Evolutionary conservation across 768 basidiomycete genomes (phyloP).

Genomic region (Russula virescens): DNA sequence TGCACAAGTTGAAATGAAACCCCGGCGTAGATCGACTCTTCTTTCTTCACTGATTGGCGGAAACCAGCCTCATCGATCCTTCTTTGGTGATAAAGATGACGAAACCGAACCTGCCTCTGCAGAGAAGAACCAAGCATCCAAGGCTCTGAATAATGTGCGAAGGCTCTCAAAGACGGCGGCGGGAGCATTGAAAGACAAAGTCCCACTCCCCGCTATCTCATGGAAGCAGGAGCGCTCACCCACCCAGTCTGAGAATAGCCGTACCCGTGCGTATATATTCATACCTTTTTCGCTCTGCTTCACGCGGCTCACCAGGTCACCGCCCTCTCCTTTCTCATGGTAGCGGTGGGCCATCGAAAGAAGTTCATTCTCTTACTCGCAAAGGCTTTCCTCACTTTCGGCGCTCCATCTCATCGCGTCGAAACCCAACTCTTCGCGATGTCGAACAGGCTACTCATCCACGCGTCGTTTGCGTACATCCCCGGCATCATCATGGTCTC

Average conservation of each 20-base stretch:
- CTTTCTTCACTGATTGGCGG: conserved; percentile 14
- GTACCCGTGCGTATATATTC: conserved; percentile 1
- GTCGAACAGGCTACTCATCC: conserved; percentile 68
- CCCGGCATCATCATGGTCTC: conserved; percentile 76
- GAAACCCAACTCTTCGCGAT: conserved; percentile 83
- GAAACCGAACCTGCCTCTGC: not conserved
- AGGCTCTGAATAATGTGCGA: not conserved
- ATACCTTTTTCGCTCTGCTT: not conserved
- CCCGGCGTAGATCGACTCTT: conserved; percentile 15
- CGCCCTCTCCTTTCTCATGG: not conserved
- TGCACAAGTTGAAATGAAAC: conserved; percentile 12
- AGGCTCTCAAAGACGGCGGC: conserved; percentile 12
- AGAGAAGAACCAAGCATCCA: not conserved
- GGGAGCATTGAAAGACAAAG: conserved; percentile 9
- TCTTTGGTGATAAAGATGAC: conserved; percentile 7
- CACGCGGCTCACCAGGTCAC: not conserved
- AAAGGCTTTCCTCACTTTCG: conserved; percentile 84
- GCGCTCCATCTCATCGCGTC: conserved; percentile 90
- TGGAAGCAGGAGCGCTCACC: conserved; percentile 11
- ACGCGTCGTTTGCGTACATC: conserved; percentile 79
- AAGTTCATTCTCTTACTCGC: conserved; percentile 84
- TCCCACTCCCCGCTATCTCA: conserved; percentile 7
- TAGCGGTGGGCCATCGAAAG: conserved; percentile 30
- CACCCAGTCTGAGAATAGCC: conserved; percentile 17
- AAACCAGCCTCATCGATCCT: conserved; percentile 15